Evolutionary conservation across 139 green algal species (phyloP).

Genomic region (Chlamydomonas eustigma): DNA sequence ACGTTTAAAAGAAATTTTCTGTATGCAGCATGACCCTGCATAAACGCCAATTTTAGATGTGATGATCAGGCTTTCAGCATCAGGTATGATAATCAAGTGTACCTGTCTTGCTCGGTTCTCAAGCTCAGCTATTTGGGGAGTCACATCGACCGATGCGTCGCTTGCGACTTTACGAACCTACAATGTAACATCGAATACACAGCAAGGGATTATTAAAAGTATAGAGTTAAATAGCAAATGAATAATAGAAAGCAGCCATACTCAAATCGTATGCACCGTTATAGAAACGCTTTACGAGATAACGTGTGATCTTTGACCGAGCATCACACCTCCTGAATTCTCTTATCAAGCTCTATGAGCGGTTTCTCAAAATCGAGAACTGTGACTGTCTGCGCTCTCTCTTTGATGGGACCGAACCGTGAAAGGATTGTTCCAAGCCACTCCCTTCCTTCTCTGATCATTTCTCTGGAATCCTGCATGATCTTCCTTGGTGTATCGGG

Average conservation of each 20-base stretch:
- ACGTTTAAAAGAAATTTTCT: no score
- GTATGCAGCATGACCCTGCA: no score
- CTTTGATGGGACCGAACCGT: conserved; percentile 73
- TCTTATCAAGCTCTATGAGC: conserved; percentile 92
- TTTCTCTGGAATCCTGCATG: not conserved
- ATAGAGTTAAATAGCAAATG: no score
- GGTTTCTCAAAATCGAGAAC: conserved; percentile 95
- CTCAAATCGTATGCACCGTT: no score
- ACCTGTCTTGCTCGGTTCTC: conserved; percentile 77
- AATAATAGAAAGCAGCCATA: no score
- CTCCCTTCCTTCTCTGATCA: conserved; percentile 18
- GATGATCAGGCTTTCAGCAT: no score
- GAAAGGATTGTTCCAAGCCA: conserved; percentile 62
- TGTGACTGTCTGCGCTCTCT: conserved; percentile 59
- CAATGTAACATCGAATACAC: conserved; percentile 7
- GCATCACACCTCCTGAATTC: conserved; percentile 94
- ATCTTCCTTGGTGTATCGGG: not conserved
- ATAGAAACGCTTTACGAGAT: no score
- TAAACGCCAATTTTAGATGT: no score
- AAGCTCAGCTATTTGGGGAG: conserved; percentile 76
- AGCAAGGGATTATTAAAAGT: not conserved
- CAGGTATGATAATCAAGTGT: no score
- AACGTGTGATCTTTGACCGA: no score
- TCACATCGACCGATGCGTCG: conserved; percentile 90
- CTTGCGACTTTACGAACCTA: conserved; percentile 88